phyloP scores from a whole-genome alignment of 257 asterid genomes.

The Craterostigma plantagineum region DNA sequence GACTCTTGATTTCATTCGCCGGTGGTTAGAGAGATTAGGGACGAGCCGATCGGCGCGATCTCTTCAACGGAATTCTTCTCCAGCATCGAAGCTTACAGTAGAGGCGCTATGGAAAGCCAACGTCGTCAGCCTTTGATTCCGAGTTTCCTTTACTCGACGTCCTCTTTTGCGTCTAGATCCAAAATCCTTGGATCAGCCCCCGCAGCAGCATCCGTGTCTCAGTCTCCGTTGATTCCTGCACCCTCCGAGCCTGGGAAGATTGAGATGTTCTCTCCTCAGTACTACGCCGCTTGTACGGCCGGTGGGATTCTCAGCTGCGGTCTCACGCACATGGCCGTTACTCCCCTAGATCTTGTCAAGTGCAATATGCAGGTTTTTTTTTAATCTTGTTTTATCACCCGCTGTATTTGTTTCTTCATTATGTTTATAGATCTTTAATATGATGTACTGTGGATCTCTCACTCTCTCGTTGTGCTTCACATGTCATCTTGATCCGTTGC shows the following conservation, averaged over 20 bases:
- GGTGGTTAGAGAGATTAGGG: too few relatives aligned
- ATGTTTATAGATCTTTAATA: too few relatives aligned
- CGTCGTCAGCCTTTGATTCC: constrained; percentile 62
- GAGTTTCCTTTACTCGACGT: constrained; percentile 29
- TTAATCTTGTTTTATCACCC: too few relatives aligned
- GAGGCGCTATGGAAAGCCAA: too few relatives aligned
- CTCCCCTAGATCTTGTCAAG: constrained; percentile 94
- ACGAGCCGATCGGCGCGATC: too few relatives aligned
- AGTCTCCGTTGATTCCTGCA: constrained; percentile 31
- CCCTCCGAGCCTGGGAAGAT: constrained; percentile 66
- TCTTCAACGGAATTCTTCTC: too few relatives aligned
- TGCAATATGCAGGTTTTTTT: constrained; percentile 81
- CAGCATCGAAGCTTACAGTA: too few relatives aligned
- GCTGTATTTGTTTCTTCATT: too few relatives aligned
- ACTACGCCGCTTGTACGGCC: constrained; percentile 65
- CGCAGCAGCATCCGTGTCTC: constrained; percentile 7
- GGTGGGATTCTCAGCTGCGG: constrained; percentile 95
- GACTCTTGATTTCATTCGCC: too few relatives aligned
- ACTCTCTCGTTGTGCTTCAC: too few relatives aligned
- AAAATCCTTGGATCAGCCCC: constrained; percentile 15
- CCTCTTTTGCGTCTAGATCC: constrained; percentile 28
- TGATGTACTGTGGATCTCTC: too few relatives aligned
- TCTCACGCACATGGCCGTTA: constrained; percentile 82
- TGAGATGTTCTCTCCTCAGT: constrained; percentile 70
- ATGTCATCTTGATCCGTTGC: too few relatives aligned